Evolutionary conservation across 495 filamentous ascomycete species (phyloP).

Genomic region (Clavariopsis aquatica): DNA sequence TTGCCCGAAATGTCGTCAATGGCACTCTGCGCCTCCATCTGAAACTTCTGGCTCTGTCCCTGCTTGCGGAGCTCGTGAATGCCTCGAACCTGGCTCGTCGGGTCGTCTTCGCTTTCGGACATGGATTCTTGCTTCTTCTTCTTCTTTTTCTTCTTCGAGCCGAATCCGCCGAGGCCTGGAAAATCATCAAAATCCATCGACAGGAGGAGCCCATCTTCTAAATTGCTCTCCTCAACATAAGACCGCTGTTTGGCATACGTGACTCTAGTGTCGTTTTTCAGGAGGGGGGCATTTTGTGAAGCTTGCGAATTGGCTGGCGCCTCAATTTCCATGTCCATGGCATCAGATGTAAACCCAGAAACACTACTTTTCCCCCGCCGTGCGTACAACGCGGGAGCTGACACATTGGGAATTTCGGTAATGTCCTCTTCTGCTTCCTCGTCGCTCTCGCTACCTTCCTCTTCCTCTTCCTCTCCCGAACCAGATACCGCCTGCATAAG

Average conservation of each 20-base stretch:
- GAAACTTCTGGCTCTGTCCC: conserved; percentile 79
- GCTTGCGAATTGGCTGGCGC: conserved; percentile 21
- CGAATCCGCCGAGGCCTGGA: conserved; percentile 13
- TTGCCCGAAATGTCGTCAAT: conserved; percentile 77
- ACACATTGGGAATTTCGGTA: conserved; percentile 8
- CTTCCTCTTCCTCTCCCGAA: conserved; percentile 33
- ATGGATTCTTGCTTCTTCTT: conserved; percentile 43
- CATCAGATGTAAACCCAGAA: background rate
- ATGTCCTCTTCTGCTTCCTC: conserved; percentile 30
- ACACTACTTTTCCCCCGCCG: background rate
- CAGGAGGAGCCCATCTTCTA: conserved; percentile 39
- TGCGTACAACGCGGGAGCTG: background rate
- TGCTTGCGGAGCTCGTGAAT: conserved; percentile 89
- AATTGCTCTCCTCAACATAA: conserved; percentile 54
- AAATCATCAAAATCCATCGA: conserved; percentile 33
- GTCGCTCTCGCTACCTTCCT: conserved; percentile 30
- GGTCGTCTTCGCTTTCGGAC: conserved; percentile 55
- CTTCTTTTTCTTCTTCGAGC: background rate
- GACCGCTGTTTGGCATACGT: conserved; percentile 67
- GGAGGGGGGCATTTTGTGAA: conserved; percentile 16
- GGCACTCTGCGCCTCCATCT: conserved; percentile 76
- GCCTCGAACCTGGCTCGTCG: conserved; percentile 60
- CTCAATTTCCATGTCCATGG: conserved; percentile 30
- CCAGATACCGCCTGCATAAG: conserved; percentile 33
- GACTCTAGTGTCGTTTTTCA: conserved; percentile 42